A percentile compares a stretch with the other conserved stretches of the same genome.
These are phyloP conservation scores for Leucosporidium scottii DNA, from an alignment of 768 basidiomycete genomes.

Conservation along the genomic window DNA sequence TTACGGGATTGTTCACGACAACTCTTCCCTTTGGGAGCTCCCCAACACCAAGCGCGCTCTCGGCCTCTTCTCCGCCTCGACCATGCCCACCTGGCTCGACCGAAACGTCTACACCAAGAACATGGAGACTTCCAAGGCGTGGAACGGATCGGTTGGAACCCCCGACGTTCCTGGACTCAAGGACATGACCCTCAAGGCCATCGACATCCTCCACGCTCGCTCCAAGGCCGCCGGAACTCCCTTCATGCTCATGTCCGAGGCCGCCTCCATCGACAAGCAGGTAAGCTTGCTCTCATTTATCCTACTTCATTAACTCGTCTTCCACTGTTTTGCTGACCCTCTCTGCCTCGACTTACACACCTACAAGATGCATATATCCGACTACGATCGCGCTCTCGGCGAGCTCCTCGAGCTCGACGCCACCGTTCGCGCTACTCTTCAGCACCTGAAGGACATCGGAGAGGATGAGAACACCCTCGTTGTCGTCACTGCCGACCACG, in stretches of 20 bases:
- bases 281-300: too few species aligned
- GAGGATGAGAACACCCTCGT: slow-evolving; percentile 44
- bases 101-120: slow-evolving; percentile 41
- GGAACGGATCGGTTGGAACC: slow-evolving; percentile 20
- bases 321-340: background rate
- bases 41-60: slow-evolving; percentile 39
- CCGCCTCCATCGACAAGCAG: slow-evolving; percentile 39
- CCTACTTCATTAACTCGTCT: background rate
- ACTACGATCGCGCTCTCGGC: slow-evolving; percentile 40
- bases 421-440: slow-evolving; percentile 40
- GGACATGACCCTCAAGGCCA: slow-evolving; percentile 45
- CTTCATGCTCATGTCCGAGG: slow-evolving; percentile 45
- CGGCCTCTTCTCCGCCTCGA: slow-evolving; percentile 42
- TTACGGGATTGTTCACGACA: slow-evolving; percentile 41
- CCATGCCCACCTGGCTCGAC: slow-evolving; percentile 45
- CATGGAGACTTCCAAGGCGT: slow-evolving; percentile 16
- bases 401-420: slow-evolving; percentile 46
- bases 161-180: slow-evolving; percentile 44
- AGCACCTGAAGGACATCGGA: slow-evolving; percentile 42
- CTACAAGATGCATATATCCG: slow-evolving; percentile 42
- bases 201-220: slow-evolving; percentile 42
- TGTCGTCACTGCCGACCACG: slow-evolving; percentile 43
- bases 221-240: slow-evolving; percentile 38
- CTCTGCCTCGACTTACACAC: slow-evolving; percentile 8
- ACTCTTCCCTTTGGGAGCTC: slow-evolving; percentile 39